Evolutionary conservation across 1,284 basidiomycete species (phyloP), one percentile per base, ranked within the genome.

Genomic region (Coniophora puteana): DNA sequence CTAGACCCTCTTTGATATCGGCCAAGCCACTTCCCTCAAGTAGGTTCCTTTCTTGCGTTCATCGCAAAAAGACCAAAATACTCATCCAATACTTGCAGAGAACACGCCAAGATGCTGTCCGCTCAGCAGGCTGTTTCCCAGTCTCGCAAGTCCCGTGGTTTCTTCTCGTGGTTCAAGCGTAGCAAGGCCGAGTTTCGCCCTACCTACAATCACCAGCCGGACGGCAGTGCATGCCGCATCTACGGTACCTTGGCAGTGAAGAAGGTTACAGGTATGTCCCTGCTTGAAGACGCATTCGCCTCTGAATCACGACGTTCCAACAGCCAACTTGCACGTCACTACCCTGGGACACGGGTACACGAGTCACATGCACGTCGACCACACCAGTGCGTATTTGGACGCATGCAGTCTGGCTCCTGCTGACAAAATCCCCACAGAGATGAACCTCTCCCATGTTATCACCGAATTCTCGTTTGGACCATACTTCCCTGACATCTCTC

Each of bases 381-480:
- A 97, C 55, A 73, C 63, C 6, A 61, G 90, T 93, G 53, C 51
- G 80, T 69, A 11, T 17, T 30, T n/a, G 39, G 37, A 37, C 42
- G 48, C 33, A 31, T 18, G 27, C 21, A 30, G 23, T n/a, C 5
- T 29, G 16, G n/a, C 13, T 35, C 40, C 34, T 4, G 17, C 25
- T 31, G 13, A 25, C 27, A 23, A 5, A 33, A 24, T 23, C 27
- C 22, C 1, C 14, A 5, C 50, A 95, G 89, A 86, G 48, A 96
- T 99, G 92, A 98, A 99, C 59, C 74, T 98, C 24, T 92, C 91
- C 2, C 95, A 99, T 66, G 84, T 97, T 44, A 92, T 98, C 51
- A 87, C 87, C 48, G 95, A 98, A 63, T 95, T 97, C 61, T 96
- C 93, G 2, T 98, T 98, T 54, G 95, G 95, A 0, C 89, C 93